phyloP scores from a whole-genome alignment of 306 rosid genomes.

The Mimosa pudica region DNA sequence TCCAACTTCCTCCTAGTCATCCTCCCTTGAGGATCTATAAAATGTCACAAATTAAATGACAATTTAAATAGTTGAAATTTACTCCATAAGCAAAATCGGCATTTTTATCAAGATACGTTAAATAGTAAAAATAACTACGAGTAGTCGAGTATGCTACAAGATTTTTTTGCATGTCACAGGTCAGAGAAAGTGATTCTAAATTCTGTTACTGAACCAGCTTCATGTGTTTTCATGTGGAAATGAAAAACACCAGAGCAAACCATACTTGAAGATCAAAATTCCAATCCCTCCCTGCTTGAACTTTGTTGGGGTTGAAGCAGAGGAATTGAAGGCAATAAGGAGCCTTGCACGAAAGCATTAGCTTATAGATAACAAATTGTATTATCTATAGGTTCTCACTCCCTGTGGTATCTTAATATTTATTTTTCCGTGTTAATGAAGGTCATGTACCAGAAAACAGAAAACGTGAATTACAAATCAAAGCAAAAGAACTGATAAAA shows the following conservation, averaged over 20 bases:
- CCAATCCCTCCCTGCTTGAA: neutral
- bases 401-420: neutral
- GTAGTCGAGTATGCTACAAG: too few relatives aligned
- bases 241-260: neutral
- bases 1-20: too few relatives aligned
- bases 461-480: neutral
- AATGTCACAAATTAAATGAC: too few relatives aligned
- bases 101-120: too few relatives aligned
- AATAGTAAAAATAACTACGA: too few relatives aligned
- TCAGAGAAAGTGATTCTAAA: neutral
- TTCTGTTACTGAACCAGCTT: neutral
- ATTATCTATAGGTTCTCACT: neutral
- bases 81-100: too few relatives aligned
- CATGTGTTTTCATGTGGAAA: neutral
- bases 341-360: neutral
- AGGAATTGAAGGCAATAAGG: neutral
- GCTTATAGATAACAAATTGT: neutral
- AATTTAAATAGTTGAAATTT: too few relatives aligned
- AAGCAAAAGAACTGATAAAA: too few relatives aligned
- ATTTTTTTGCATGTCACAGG: neutral
- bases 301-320: neutral
- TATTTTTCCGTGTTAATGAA: constrained; percentile 1
- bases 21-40: too few relatives aligned
- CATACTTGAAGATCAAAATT: neutral
- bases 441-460: neutral